Percentiles rank a stretch among this genome's conserved stretches.
phyloP scores from a whole-genome alignment of 139 green algal genomes.

The Ettlia oleoabundans region DNA sequence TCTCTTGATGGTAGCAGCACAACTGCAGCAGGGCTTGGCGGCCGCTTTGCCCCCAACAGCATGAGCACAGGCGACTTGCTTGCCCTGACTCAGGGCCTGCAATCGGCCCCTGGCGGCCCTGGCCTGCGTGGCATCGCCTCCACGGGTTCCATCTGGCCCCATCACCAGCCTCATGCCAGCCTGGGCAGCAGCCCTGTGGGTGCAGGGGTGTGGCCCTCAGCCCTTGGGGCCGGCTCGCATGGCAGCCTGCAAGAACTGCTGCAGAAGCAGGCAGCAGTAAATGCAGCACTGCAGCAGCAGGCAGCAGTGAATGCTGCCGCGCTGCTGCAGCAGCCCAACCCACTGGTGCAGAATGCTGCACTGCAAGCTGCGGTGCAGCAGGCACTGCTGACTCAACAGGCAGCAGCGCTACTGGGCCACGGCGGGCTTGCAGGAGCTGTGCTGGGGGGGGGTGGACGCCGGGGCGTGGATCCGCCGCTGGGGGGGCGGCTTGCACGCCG shows the following conservation, averaged over 20 bases:
- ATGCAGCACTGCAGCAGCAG: constrained; percentile 35
- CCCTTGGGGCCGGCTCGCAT: constrained; percentile 2
- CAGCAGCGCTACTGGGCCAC: constrained; percentile 29
- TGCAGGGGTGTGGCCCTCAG: constrained; percentile 1
- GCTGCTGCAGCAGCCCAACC: constrained; percentile 58
- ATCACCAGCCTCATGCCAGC: constrained; percentile 14
- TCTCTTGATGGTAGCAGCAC: constrained; percentile 33
- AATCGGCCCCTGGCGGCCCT: neutral
- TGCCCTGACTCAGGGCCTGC: constrained; percentile 30
- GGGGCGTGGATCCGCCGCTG: constrained; percentile 45
- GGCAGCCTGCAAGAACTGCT: constrained; percentile 47
- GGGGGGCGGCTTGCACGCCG: constrained; percentile 75
- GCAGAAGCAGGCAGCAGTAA: constrained; percentile 32
- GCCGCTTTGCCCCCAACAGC: neutral
- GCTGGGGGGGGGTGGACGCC: constrained; percentile 20
- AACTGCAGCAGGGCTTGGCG: constrained; percentile 15
- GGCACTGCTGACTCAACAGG: constrained; percentile 49
- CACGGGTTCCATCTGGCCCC: constrained; percentile 38
- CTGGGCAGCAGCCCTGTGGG: constrained; percentile 39
- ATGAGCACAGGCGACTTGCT: constrained; percentile 42
- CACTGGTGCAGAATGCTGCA: constrained; percentile 47
- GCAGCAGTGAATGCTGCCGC: constrained; percentile 38
- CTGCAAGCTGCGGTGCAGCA: constrained; percentile 48
- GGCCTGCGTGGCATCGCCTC: constrained; percentile 33
- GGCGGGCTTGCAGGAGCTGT: constrained; percentile 39